Percentiles rank a stretch among this genome's conserved stretches.
These are phyloP conservation scores for Neodidymelliopsis sp. DNA, from an alignment of 2,329 filamentous ascomycete species.

Conservation along the genomic window DNA sequence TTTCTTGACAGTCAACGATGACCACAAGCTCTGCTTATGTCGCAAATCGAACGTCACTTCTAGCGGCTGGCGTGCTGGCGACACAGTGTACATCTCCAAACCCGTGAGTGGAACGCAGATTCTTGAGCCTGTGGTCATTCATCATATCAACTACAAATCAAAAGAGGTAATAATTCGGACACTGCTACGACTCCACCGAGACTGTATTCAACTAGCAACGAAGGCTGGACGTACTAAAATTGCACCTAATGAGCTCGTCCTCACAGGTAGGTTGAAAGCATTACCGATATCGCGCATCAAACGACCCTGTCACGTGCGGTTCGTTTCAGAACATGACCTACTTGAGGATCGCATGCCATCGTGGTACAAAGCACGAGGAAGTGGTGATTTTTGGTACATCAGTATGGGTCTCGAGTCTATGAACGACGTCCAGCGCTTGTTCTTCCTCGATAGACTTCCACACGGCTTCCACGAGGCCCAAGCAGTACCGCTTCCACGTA, in stretches of 20 bases:
- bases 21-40: slow-evolving; percentile 64
- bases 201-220: slow-evolving; percentile 45
- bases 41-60: slow-evolving; percentile 21
- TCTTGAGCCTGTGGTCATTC: slow-evolving; percentile 69
- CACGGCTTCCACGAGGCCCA: slow-evolving; percentile 59
- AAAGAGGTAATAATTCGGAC: slow-evolving; percentile 56
- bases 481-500: slow-evolving; percentile 53
- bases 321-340: slow-evolving; percentile 55
- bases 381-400: slow-evolving; percentile 72
- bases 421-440: slow-evolving; percentile 3
- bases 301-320: slow-evolving; percentile 66
- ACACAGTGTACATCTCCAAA: slow-evolving; percentile 57
- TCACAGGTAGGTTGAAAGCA: slow-evolving; percentile 57
- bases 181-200: slow-evolving; percentile 59
- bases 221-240: slow-evolving; percentile 31
- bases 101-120: slow-evolving; percentile 33
- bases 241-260: slow-evolving; percentile 66
- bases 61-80: slow-evolving; percentile 1
- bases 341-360: slow-evolving; percentile 55
- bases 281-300: slow-evolving; percentile 55
- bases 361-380: slow-evolving; percentile 72
- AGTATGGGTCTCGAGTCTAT: slow-evolving; percentile 43
- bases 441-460: slow-evolving; percentile 20
- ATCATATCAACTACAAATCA: slow-evolving; percentile 45
- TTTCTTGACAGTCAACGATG: slow-evolving; percentile 65